Percentiles rank a stretch among this genome's conserved stretches.
These are phyloP conservation scores for Xylaria palmicola DNA, from an alignment of 495 filamentous ascomycete genomes.

Conservation along the genomic window DNA sequence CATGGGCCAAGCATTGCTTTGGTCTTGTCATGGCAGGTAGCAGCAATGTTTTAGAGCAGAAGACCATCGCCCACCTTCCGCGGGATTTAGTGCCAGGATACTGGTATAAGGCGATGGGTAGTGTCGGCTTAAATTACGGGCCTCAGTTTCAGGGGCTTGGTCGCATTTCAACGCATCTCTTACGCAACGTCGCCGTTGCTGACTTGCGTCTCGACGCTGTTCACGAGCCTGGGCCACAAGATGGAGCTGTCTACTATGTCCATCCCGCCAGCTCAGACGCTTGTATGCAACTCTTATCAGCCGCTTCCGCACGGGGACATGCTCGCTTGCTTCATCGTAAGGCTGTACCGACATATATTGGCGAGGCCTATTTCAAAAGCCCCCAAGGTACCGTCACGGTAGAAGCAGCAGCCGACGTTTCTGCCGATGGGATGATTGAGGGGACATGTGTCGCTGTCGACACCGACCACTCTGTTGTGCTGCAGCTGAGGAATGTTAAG, in stretches of 20 bases:
- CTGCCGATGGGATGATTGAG: not conserved
- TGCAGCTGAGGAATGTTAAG: constrained; percentile 3
- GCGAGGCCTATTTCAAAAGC: constrained; percentile 20
- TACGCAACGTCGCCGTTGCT: constrained; percentile 4
- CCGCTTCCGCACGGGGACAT: constrained; percentile 21
- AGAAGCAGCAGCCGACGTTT: not conserved
- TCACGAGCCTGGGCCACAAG: not conserved
- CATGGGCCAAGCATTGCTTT: constrained; percentile 42
- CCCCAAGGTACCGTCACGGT: not conserved
- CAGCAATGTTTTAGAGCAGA: not conserved
- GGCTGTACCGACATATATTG: constrained; percentile 26
- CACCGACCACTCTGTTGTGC: not conserved
- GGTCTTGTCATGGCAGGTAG: constrained; percentile 30
- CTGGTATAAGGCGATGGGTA: constrained; percentile 35
- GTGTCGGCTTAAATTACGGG: constrained; percentile 39
- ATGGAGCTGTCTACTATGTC: constrained; percentile 27
- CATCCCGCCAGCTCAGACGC: constrained; percentile 37
- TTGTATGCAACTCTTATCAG: constrained; percentile 29
- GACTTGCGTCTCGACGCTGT: not conserved
- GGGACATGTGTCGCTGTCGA: not conserved
- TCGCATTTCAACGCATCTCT: constrained; percentile 7
- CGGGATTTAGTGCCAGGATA: constrained; percentile 10
- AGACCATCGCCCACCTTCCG: not conserved
- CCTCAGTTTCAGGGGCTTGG: constrained; percentile 34
- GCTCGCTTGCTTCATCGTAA: constrained; percentile 13